Conservation (phyloP, 768 basidiomycete species). For the Mycena venus region DNA sequence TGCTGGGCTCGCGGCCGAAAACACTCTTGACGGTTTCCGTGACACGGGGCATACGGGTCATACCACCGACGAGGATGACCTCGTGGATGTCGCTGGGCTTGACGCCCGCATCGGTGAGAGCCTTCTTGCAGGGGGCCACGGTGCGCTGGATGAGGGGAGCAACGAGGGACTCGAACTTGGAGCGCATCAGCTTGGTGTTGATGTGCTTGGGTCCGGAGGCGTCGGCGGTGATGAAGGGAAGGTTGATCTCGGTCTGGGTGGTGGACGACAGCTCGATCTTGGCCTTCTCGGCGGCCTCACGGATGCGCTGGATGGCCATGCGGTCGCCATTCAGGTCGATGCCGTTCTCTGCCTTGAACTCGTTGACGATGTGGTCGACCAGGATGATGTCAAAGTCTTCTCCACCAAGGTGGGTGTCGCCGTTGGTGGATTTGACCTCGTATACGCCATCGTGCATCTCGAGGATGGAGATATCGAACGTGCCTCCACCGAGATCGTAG, state of each 20-base stretch:
- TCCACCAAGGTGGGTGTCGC: slow-evolving; percentile 96
- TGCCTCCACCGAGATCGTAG: slow-evolving; percentile 98
- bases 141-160: slow-evolving; percentile 88
- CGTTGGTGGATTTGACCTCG: slow-evolving; percentile 99
- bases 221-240: slow-evolving; percentile 98
- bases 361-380: slow-evolving; percentile 85
- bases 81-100: slow-evolving; percentile 95
- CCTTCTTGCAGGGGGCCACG: slow-evolving; percentile 97
- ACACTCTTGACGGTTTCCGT: slow-evolving; percentile 92
- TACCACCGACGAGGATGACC: slow-evolving; percentile 98
- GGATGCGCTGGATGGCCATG: slow-evolving; percentile 99
- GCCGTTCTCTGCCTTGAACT: slow-evolving; percentile 96
- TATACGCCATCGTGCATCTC: slow-evolving; percentile 99
- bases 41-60: slow-evolving; percentile 98
- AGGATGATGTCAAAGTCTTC: slow-evolving; percentile 97
- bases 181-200: slow-evolving; percentile 89
- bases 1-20: slow-evolving; percentile 97
- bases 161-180: slow-evolving; percentile 92
- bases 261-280: slow-evolving; percentile 98
- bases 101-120: slow-evolving; percentile 91
- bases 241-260: slow-evolving; percentile 94
- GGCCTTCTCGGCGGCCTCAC: slow-evolving; percentile 99
- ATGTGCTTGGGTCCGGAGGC: slow-evolving; percentile 97
- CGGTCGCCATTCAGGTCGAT: slow-evolving; percentile 86
- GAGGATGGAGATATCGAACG: slow-evolving; percentile 99